Evolutionary conservation across 2,329 filamentous ascomycete genomes (phyloP).

Genomic region (Epichloe typhina): DNA sequence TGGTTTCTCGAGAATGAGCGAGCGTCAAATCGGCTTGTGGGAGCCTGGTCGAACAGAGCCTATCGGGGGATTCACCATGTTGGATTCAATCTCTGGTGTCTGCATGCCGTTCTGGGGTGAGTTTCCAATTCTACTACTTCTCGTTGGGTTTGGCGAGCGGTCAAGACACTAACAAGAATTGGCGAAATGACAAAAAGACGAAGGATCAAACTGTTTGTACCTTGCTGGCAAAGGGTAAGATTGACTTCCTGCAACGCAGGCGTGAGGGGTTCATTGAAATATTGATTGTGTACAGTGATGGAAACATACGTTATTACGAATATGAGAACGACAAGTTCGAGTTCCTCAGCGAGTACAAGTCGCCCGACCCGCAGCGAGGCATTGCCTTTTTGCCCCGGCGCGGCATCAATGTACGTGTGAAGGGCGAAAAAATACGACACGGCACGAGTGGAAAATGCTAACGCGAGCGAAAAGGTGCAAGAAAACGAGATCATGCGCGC

Average conservation of each 20-base stretch:
- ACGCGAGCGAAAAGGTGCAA: constrained; percentile 46
- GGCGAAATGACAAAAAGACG: constrained; percentile 41
- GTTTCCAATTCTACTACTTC: constrained; percentile 10
- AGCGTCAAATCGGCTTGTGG: constrained; percentile 91
- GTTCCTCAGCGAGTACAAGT: constrained; percentile 93
- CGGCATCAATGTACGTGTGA: constrained; percentile 62
- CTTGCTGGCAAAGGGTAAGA: constrained; percentile 93
- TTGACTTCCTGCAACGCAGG: neutral
- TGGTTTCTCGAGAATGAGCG: constrained; percentile 96
- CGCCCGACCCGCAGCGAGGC: constrained; percentile 85
- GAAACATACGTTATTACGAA: constrained; percentile 98
- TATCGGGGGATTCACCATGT: constrained; percentile 75
- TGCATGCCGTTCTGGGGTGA: constrained; percentile 98
- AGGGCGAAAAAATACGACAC: neutral
- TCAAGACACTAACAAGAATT: neutral
- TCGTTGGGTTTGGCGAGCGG: neutral
- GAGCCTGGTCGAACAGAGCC: constrained; percentile 78
- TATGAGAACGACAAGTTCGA: constrained; percentile 99
- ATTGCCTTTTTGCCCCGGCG: constrained; percentile 91
- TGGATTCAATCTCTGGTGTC: constrained; percentile 93
- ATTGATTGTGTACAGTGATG: constrained; percentile 51
- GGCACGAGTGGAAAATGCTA: constrained; percentile 6
- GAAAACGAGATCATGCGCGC: constrained; percentile 93
- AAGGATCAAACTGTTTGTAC: constrained; percentile 88
- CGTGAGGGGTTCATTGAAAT: neutral